phyloP scores from a whole-genome alignment of 805 yeast genomes.

The Myxozyma mucilagina region DNA sequence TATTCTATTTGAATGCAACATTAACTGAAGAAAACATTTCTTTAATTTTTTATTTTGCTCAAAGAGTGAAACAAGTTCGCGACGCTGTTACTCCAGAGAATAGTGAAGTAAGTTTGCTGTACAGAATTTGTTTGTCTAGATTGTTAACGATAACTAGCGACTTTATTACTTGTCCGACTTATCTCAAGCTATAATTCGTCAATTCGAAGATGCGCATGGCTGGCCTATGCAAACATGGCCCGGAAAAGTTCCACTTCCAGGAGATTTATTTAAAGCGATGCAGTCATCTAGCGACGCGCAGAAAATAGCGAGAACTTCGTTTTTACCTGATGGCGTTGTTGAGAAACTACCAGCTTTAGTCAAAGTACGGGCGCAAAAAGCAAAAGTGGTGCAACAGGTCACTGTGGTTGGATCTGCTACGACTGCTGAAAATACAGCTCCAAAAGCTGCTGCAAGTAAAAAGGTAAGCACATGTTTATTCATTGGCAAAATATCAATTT shows the following conservation, averaged over 20 bases:
- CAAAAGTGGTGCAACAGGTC: neutral
- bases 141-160: constrained; percentile 33
- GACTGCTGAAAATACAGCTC: neutral
- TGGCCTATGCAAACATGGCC: constrained; percentile 84
- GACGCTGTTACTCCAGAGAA: constrained; percentile 52
- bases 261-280: constrained; percentile 70
- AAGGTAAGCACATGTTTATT: neutral
- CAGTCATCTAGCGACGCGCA: constrained; percentile 59
- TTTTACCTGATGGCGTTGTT: constrained; percentile 11
- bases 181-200: constrained; percentile 64
- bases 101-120: constrained; percentile 34
- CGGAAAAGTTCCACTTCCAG: constrained; percentile 66
- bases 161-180: constrained; percentile 73
- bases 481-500: neutral
- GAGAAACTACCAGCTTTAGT: constrained; percentile 17
- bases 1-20: constrained; percentile 60
- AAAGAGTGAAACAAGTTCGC: constrained; percentile 73
- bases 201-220: constrained; percentile 54
- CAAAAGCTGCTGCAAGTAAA: neutral
- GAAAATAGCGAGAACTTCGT: constrained; percentile 30
- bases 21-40: constrained; percentile 69
- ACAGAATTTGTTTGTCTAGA: neutral
- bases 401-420: neutral
- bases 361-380: constrained; percentile 3
- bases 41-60: constrained; percentile 70